Base-by-base conservation (phyloP, 306 rosid genomes). In the Neltuma alba region DNA sequence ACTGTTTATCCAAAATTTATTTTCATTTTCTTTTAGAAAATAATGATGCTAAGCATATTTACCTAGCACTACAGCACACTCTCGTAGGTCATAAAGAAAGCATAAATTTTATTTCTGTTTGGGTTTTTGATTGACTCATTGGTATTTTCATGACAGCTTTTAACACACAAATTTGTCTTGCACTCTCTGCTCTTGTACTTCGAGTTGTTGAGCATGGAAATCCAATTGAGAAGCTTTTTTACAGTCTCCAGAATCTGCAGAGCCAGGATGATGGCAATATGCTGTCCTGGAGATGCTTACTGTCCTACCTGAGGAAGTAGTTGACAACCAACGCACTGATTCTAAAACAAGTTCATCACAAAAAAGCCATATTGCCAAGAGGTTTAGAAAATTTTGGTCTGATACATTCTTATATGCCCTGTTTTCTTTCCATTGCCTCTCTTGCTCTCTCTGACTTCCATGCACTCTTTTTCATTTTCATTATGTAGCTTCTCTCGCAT, bases 281-380 rank as follows among this genome's bases (percentile, higher is more conserved):
- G 98, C 97, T 58, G 97, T 94, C 58, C 81, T 94, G 87, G 98
- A 94, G 89, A 87, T 94, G 98, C 97, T 94, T 75, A 94, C 98
- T 38, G 97, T 94, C 70, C 79, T 94, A 72, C 98, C 98, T 5
- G 98, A 94, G 85, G 98, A 94, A 89, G 90, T 92, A 67, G 79
- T 89, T 74, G 98, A 92, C 82, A 86, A 67, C 85, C 94, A 88
- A 76, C 86, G 76, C 61, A 71, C 65, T 37, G 95, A 91, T 60
- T 82, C 75, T 37, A 91, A 88, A 85, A 87, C 87, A 42, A 89
- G 79, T 88, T 85, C 87, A 66, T 83, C 83, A 28, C 85, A 85
- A 83, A 87, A 86, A 78, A 91, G 73, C 84, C 97, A 93, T 65
- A 89, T 80, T 89, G 90, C 73, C 95, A 78, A 86, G 93, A 93